A percentile compares a stretch with the other conserved stretches of the same genome.
Conservation (phyloP, 768 basidiomycete species). For the Leucocoprinus leucothites region DNA sequence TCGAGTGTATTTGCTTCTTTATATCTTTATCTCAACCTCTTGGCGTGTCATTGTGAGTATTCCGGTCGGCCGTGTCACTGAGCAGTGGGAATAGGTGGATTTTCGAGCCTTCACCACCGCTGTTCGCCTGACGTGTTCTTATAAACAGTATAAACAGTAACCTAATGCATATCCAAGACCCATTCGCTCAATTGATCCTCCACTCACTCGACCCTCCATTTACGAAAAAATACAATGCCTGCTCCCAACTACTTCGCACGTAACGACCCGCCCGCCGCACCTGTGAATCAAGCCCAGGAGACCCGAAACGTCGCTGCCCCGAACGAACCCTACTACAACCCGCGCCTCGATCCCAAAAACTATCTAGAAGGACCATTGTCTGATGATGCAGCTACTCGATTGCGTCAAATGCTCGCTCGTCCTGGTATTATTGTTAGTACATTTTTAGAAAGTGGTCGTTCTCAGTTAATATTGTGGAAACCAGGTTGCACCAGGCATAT, state of each 20-base stretch:
- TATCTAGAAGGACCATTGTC: conserved; percentile 69
- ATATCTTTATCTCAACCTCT: background rate
- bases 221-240: conserved; percentile 3
- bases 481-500: conserved; percentile 73
- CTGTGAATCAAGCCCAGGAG: background rate
- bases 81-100: conserved; percentile 4
- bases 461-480: background rate
- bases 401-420: conserved; percentile 64
- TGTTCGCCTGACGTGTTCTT: conserved; percentile 1
- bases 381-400: conserved; percentile 63
- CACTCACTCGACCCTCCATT: background rate
- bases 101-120: background rate
- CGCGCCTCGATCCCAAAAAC: conserved; percentile 66
- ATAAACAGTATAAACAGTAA: conserved; percentile 11
- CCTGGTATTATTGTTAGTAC: conserved; percentile 69
- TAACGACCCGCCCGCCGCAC: background rate
- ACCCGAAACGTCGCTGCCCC: background rate
- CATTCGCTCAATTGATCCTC: background rate
- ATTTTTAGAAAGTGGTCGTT: background rate
- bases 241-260: conserved; percentile 11
- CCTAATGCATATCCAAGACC: too few species aligned
- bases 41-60: background rate
- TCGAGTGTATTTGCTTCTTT: background rate
- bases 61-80: conserved; percentile 3
- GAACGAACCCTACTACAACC: conserved; percentile 49